Percentiles rank a stretch among this genome's conserved stretches.
These are phyloP conservation scores for Metschnikowia noctiluminum DNA, from an alignment of 805 yeast genomes.

Conservation along the genomic window DNA sequence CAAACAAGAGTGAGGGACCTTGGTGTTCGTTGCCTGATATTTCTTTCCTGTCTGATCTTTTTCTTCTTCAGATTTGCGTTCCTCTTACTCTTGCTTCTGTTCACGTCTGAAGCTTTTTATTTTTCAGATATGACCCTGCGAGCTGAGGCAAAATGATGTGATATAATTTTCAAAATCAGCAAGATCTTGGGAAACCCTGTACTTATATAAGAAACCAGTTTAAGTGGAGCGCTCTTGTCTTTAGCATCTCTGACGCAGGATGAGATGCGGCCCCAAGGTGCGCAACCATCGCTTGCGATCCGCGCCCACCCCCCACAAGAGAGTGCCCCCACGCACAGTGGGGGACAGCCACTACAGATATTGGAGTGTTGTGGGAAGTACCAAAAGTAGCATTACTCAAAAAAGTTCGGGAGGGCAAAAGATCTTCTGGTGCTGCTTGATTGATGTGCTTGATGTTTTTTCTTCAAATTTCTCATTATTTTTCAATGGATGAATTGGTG, in stretches of 20 bases:
- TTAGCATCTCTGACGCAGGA: not conserved
- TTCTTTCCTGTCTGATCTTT: too few relatives aligned
- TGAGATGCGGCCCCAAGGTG: not conserved
- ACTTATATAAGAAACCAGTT: not conserved
- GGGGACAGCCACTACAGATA: not conserved
- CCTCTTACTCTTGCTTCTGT: not conserved
- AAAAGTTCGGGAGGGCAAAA: too few relatives aligned
- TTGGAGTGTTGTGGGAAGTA: too few relatives aligned
- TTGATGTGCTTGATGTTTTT: too few relatives aligned
- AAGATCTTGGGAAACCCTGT: not conserved
- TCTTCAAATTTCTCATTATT: too few relatives aligned
- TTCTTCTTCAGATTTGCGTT: not conserved
- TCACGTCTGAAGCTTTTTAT: not conserved
- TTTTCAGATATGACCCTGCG: not conserved
- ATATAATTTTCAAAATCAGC: not conserved
- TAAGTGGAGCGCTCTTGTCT: not conserved
- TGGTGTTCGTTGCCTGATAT: too few relatives aligned
- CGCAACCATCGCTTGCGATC: not conserved
- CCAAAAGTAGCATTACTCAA: too few relatives aligned
- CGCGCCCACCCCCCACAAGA: not conserved
- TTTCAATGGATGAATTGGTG: too few relatives aligned
- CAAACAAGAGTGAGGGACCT: too few relatives aligned
- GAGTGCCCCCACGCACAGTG: constrained; percentile 1
- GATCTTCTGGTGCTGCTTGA: too few relatives aligned
- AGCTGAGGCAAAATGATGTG: not conserved